These are phyloP conservation scores for Zygosaccharomyces siamensis DNA, from an alignment of 805 yeast genomes.

Conservation along the genomic window DNA sequence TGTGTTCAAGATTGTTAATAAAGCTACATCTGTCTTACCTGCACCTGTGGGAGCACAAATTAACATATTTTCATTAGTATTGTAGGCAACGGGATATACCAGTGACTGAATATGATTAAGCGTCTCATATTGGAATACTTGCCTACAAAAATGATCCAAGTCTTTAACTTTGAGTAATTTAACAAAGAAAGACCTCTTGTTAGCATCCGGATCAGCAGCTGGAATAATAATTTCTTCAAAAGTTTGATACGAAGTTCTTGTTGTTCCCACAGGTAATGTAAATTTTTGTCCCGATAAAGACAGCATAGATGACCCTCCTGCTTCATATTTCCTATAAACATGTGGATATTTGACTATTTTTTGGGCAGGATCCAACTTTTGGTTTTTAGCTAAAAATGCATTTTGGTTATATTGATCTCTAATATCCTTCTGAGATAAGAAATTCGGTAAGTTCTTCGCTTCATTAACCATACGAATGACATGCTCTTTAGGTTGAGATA, in stretches of 20 bases:
- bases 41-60: conserved; percentile 99
- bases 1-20: conserved; percentile 72
- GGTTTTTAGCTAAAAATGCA: conserved; percentile 45
- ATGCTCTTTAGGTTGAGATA: conserved; percentile 18
- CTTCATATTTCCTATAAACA: conserved; percentile 69
- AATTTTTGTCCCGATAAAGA: conserved; percentile 78
- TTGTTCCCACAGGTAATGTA: conserved; percentile 76
- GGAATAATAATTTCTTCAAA: conserved; percentile 87
- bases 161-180: conserved; percentile 54
- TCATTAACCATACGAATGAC: conserved; percentile 17
- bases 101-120: conserved; percentile 86
- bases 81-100: conserved; percentile 87
- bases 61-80: conserved; percentile 89
- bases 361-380: conserved; percentile 43
- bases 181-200: conserved; percentile 36
- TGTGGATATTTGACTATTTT: conserved; percentile 68
- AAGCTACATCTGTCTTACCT: conserved; percentile 93
- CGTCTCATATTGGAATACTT: conserved; percentile 76
- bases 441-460: conserved; percentile 25
- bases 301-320: conserved; percentile 51
- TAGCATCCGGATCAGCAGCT: conserved; percentile 52
- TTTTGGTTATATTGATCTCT: conserved; percentile 49
- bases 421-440: conserved; percentile 53
- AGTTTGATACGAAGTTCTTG: conserved; percentile 52
- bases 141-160: conserved; percentile 72